Percentiles rank a stretch among this genome's conserved stretches.
These are phyloP conservation scores for Aspergillus texensis DNA, from an alignment of 2,329 filamentous ascomycete genomes.

Conservation along the genomic window DNA sequence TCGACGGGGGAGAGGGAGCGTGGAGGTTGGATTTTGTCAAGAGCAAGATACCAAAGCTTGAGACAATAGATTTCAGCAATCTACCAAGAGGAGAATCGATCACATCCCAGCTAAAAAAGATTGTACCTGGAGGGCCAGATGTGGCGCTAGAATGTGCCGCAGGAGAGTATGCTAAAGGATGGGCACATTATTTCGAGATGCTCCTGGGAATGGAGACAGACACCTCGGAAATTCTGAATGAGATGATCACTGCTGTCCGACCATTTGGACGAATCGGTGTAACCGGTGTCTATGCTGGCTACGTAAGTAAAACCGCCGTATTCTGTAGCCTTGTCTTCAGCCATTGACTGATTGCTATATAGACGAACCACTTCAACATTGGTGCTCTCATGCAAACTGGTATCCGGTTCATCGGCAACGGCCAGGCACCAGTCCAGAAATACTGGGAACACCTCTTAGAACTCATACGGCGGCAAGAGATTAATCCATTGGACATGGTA, in stretches of 20 bases:
- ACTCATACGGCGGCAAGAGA: slow-evolving; percentile 66
- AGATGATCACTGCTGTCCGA: slow-evolving; percentile 57
- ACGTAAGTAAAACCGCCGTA: slow-evolving; percentile 44
- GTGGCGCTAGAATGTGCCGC: slow-evolving; percentile 70
- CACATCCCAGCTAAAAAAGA: slow-evolving; percentile 71
- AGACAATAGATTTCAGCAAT: slow-evolving; percentile 70
- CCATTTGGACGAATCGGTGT: slow-evolving; percentile 69
- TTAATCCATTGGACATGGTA: slow-evolving; percentile 79
- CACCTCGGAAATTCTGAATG: slow-evolving; percentile 67
- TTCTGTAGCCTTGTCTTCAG: neutral
- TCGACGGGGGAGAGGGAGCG: slow-evolving; percentile 67
- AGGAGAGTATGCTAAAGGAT: slow-evolving; percentile 65
- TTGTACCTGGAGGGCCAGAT: slow-evolving; percentile 74
- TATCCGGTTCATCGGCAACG: slow-evolving; percentile 73
- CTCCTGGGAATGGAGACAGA: slow-evolving; percentile 76
- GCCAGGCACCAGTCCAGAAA: slow-evolving; percentile 73
- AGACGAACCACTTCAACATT: slow-evolving; percentile 82
- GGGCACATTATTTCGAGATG: slow-evolving; percentile 63
- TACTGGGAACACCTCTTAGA: slow-evolving; percentile 81
- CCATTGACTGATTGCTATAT: slow-evolving; percentile 5
- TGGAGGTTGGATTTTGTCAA: slow-evolving; percentile 71
- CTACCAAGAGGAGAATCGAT: slow-evolving; percentile 66
- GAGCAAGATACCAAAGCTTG: slow-evolving; percentile 65
- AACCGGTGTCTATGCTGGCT: slow-evolving; percentile 70
- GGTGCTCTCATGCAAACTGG: slow-evolving; percentile 84